Conservation (phyloP, 1,284 basidiomycete genomes). For the Amylostereum chailletii region DNA sequence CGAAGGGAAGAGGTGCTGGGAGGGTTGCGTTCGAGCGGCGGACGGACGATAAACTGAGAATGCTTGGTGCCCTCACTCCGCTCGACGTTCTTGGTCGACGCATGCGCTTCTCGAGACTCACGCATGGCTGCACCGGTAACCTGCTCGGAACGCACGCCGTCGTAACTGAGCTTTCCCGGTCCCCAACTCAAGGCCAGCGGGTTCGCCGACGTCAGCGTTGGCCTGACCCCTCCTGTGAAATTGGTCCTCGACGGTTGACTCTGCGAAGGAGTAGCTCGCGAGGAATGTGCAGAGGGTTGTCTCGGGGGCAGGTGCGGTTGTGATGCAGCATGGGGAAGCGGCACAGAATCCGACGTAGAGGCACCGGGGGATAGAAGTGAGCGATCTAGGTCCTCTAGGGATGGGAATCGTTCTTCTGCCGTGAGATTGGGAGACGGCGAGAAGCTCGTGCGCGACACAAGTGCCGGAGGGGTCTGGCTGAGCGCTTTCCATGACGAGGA, state of each 20-base stretch:
- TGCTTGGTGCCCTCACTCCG: not conserved
- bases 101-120: conserved; percentile 21
- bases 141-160: conserved; percentile 36
- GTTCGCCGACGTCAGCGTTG: conserved; percentile 1
- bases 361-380: conserved; percentile 31
- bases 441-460: conserved; percentile 13
- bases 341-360: not conserved
- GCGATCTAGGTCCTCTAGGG: conserved; percentile 69
- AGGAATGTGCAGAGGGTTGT: not conserved
- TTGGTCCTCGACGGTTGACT: not conserved
- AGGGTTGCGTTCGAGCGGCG: too few species aligned
- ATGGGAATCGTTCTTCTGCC: conserved; percentile 65
- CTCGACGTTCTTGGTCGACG: not conserved
- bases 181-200: not conserved
- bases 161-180: not conserved
- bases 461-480: conserved; percentile 12
- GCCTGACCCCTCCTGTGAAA: not conserved
- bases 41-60: not conserved
- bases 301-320: conserved; percentile 3
- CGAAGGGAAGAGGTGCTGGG: too few species aligned
- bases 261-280: not conserved
- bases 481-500: conserved; percentile 15
- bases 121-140: conserved; percentile 49
- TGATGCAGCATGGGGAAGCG: too few species aligned
- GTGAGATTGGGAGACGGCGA: conserved; percentile 24